Evolutionary conservation across 768 basidiomycete species (phyloP), one percentile per base, ranked within the genome.

Genomic region (Termitomyces sp.): DNA sequence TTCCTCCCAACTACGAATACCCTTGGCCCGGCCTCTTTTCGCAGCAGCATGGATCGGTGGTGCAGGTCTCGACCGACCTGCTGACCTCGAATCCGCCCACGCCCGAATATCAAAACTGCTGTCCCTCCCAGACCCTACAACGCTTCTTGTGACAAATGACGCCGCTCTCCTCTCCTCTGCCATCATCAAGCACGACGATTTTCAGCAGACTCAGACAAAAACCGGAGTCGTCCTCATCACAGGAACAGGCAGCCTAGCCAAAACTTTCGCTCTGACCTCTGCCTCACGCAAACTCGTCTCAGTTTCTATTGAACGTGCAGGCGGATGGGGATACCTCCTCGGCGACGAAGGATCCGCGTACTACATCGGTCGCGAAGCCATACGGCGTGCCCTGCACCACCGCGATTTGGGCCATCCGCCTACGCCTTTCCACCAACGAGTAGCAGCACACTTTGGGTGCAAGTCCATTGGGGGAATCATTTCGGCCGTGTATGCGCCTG

Each of bases 321-420:
- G 66, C 14, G 66, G 67, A 9, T 68, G 66, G 68, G 68, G 66
- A 12, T 68, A 68, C 41, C 59, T 69, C 12, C 60, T 68, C 21
- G 67, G 66, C 21, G 66, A 69, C 48, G 67, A 67, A 60, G 67
- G 66, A 17, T 68, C 67, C 11, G 67, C 63, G 5, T 68, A 64
- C 37, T 58, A 41, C 7, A 68, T 69, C 31, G 66, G 66, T 5
- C 57, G 67, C 29, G 64, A 65, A 38, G 68, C 65, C 16, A 57
- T 69, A 5, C 62, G 67, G n/a, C 55, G 51, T 14, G 56, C 59
- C 14, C 48, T 69, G 6, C 51, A 58, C 12, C 54, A 54, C 21
- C 54, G 61, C 9, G 67, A 69, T 42, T 17, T 32, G 16, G 66
- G 68, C 2, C 35, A 46, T 11, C 48, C 57, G 2, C 63, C 63